Percentiles rank a stretch among this genome's conserved stretches.
phyloP scores from a whole-genome alignment of 2,329 filamentous ascomycete species.

The Aspergillus cejpii region DNA sequence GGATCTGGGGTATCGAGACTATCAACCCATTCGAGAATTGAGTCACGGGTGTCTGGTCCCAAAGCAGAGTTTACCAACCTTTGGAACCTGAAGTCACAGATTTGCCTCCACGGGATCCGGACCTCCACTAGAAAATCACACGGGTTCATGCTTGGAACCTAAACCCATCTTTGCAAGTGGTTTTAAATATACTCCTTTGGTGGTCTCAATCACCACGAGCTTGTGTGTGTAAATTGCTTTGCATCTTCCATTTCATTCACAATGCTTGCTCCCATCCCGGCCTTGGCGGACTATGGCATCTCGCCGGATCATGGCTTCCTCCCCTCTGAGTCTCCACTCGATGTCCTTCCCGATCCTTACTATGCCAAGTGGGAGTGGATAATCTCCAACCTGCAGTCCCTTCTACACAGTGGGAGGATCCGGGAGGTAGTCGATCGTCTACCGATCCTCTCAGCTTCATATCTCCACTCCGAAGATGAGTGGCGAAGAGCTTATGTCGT shows the following conservation, averaged over 20 bases:
- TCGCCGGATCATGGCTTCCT: constrained; percentile 70
- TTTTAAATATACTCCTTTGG: no score
- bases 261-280: constrained; percentile 44
- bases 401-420: constrained; percentile 78
- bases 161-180: no score
- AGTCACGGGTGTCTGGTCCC: neutral
- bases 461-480: constrained; percentile 76
- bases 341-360: constrained; percentile 76
- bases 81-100: neutral
- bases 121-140: neutral
- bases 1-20: neutral
- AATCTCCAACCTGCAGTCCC: constrained; percentile 73
- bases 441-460: constrained; percentile 73
- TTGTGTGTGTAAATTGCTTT: no score
- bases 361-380: constrained; percentile 94
- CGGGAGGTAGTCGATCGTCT: constrained; percentile 71
- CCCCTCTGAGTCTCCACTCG: constrained; percentile 70
- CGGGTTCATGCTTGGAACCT: neutral
- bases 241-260: no score
- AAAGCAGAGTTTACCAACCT: neutral
- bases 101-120: neutral
- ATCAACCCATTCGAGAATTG: no score
- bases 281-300: constrained; percentile 66
- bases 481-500: constrained; percentile 84
- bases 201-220: neutral